Conservation (phyloP, 805 yeast species). For the Spathaspora passalidarum region DNA sequence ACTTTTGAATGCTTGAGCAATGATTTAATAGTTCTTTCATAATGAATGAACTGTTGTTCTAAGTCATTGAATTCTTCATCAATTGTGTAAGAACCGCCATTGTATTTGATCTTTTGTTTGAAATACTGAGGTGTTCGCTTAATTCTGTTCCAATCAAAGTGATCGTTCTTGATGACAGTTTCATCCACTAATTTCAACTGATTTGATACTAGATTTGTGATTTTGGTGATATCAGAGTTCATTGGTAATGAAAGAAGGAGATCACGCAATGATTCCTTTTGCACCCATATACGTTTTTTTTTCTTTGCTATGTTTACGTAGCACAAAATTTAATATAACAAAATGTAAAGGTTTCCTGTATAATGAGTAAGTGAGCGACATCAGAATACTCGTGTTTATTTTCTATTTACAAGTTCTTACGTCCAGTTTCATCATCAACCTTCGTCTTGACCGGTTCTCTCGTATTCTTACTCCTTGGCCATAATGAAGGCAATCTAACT, state of each 20-base stretch:
- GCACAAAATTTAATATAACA: too few relatives aligned
- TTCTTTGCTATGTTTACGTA: too few relatives aligned
- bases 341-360: too few relatives aligned
- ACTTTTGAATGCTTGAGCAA: constrained; percentile 14
- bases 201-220: constrained; percentile 4
- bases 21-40: constrained; percentile 15
- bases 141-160: constrained; percentile 23
- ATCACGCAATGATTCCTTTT: too few relatives aligned
- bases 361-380: too few relatives aligned
- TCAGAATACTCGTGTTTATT: background rate
- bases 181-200: constrained; percentile 7
- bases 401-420: background rate
- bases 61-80: constrained; percentile 38
- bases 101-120: constrained; percentile 23
- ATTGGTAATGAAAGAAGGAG: background rate
- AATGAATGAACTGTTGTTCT: constrained; percentile 14
- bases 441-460: constrained; percentile 22
- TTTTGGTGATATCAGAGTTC: constrained; percentile 7
- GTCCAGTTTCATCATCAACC: constrained; percentile 6
- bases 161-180: constrained; percentile 8
- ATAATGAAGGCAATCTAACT: constrained; percentile 76
- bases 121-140: constrained; percentile 31
- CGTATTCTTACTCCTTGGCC: constrained; percentile 59
- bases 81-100: constrained; percentile 23
- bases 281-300: too few relatives aligned